phyloP scores from a whole-genome alignment of 192 early-diverging fungal genomes.

The Diversispora eburnea region DNA sequence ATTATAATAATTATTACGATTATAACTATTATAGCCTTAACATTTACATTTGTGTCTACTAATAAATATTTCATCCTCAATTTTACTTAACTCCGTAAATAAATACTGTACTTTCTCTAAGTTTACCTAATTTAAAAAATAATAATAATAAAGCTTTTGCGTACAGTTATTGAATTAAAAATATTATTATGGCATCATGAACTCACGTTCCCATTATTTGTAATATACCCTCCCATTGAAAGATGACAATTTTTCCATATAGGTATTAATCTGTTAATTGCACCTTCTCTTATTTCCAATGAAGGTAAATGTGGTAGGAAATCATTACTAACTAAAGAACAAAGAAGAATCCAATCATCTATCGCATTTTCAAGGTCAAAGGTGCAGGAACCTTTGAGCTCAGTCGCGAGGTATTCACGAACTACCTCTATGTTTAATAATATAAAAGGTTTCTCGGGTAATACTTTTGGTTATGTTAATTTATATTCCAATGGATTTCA shows the following conservation, averaged over 20 bases:
- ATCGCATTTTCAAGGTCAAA: constrained; percentile 90
- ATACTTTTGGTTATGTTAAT: too few species aligned
- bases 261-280: constrained; percentile 80
- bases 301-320: constrained; percentile 93
- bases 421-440: constrained; percentile 75
- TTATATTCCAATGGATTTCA: too few species aligned
- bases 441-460: constrained; percentile 65
- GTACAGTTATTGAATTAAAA: too few species aligned
- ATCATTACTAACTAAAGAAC: constrained; percentile 98
- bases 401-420: constrained; percentile 88
- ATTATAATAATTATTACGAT: background rate
- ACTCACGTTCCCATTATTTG: constrained; percentile 68
- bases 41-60: constrained; percentile 44
- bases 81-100: constrained; percentile 74
- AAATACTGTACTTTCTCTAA: constrained; percentile 75
- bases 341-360: constrained; percentile 96
- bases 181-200: too few species aligned
- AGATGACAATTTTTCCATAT: constrained; percentile 86
- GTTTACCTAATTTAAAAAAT: constrained; percentile 45
- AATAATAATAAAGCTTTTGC: background rate
- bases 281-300: constrained; percentile 92
- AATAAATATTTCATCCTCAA: constrained; percentile 77
- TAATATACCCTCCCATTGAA: constrained; percentile 76
- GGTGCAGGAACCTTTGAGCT: constrained; percentile 71
- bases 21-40: background rate